Conservation (phyloP, 805 yeast genomes). For the Scheffersomyces amazonensis region DNA sequence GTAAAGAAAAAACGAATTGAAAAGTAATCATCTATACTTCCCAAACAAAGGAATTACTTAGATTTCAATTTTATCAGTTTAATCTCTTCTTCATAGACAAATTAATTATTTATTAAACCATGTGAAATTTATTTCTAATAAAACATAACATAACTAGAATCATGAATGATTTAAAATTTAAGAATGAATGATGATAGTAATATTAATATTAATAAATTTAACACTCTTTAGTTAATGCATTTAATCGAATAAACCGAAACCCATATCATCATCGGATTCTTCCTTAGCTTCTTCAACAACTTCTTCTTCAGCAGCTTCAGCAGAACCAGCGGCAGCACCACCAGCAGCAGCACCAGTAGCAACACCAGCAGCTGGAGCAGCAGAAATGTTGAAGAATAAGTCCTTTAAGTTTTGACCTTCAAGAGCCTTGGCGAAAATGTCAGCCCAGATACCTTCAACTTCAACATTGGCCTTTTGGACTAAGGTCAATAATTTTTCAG, state of each 20-base stretch:
- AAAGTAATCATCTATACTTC: no score
- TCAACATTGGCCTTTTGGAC: slow-evolving; percentile 41
- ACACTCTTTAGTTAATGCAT: no score
- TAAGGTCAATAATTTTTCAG: slow-evolving; percentile 44
- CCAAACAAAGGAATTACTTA: no score
- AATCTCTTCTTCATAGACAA: no score
- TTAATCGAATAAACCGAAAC: slow-evolving; percentile 46
- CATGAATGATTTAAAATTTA: no score
- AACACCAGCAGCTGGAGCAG: slow-evolving; percentile 44
- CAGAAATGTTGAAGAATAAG: slow-evolving; percentile 46
- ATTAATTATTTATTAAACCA: no score
- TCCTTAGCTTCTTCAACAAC: slow-evolving; percentile 34
- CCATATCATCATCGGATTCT: slow-evolving; percentile 42
- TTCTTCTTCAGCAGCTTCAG: slow-evolving; percentile 29
- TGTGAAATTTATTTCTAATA: no score
- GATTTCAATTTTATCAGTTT: no score
- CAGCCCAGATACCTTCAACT: slow-evolving; percentile 47
- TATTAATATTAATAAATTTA: no score
- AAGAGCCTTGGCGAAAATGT: slow-evolving; percentile 47
- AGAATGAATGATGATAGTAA: no score
- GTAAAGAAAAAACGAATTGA: no score
- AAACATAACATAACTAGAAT: no score
- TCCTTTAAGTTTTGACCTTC: slow-evolving; percentile 47
- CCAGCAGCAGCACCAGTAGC: slow-evolving; percentile 34
- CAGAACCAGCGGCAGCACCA: slow-evolving; percentile 33